phyloP scores from a whole-genome alignment of 345 rosid genomes.

The Orychophragmus violaceus region DNA sequence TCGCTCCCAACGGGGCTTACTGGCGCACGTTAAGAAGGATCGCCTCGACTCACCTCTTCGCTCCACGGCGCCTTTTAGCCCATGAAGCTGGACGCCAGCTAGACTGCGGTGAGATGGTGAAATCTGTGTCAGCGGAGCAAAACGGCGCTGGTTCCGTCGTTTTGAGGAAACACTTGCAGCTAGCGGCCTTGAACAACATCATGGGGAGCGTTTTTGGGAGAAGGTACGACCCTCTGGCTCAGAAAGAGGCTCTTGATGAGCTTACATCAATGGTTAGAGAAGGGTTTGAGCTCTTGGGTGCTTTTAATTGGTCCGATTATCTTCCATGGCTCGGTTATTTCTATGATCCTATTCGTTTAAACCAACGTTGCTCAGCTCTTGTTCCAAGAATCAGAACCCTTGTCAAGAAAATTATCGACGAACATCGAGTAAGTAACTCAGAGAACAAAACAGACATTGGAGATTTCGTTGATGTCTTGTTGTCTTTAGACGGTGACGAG shows the following conservation, averaged over 20 bases:
- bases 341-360: constrained; percentile 50
- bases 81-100: constrained; percentile 53
- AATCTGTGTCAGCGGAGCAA: constrained; percentile 40
- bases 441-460: constrained; percentile 22
- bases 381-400: constrained; percentile 61
- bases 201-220: constrained; percentile 90
- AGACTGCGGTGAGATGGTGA: constrained; percentile 49
- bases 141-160: constrained; percentile 34
- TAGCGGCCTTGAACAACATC: constrained; percentile 69
- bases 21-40: constrained; percentile 75
- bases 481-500: constrained; percentile 66
- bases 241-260: constrained; percentile 40
- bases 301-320: constrained; percentile 77
- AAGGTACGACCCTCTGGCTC: constrained; percentile 35
- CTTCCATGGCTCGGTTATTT: constrained; percentile 56
- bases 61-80: constrained; percentile 59
- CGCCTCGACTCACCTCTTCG: constrained; percentile 71
- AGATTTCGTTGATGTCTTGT: constrained; percentile 80
- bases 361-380: constrained; percentile 59
- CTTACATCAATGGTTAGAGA: constrained; percentile 56
- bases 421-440: constrained; percentile 36
- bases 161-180: constrained; percentile 61
- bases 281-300: constrained; percentile 83
- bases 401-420: constrained; percentile 49
- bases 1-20: constrained; percentile 78